A percentile compares a stretch with the other conserved stretches of the same genome.
These are phyloP conservation scores for Lipomyces mesembrius DNA, from an alignment of 805 yeast species.

Conservation along the genomic window DNA sequence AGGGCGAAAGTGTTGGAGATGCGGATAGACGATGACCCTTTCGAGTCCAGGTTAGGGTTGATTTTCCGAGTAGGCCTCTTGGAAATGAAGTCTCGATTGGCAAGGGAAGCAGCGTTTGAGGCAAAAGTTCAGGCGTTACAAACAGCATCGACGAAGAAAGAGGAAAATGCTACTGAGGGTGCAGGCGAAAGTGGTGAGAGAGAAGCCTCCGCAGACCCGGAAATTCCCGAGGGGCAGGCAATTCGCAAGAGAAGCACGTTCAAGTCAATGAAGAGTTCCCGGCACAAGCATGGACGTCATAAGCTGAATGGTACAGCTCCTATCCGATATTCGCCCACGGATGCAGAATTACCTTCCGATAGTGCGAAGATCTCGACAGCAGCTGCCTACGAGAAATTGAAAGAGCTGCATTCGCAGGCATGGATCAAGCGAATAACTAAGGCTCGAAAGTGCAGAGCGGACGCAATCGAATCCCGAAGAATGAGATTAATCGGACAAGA, in stretches of 20 bases:
- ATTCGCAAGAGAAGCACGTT: slow-evolving; percentile 16
- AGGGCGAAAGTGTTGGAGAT: slow-evolving; percentile 62
- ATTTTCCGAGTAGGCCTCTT: slow-evolving; percentile 64
- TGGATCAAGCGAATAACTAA: slow-evolving; percentile 72
- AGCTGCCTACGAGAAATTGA: slow-evolving; percentile 48
- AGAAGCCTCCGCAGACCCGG: background rate
- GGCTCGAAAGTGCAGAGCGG: slow-evolving; percentile 43
- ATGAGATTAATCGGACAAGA: slow-evolving; percentile 49
- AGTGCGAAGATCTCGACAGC: slow-evolving; percentile 41
- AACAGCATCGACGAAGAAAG: slow-evolving; percentile 5
- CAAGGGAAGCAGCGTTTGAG: slow-evolving; percentile 54
- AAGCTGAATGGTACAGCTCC: slow-evolving; percentile 2
- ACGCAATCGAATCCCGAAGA: slow-evolving; percentile 45
- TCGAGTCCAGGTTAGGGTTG: slow-evolving; percentile 72
- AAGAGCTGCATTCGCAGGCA: slow-evolving; percentile 58
- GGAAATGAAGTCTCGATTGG: slow-evolving; percentile 61
- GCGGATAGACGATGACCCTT: slow-evolving; percentile 85
- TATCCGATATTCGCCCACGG: slow-evolving; percentile 35
- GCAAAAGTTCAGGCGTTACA: slow-evolving; percentile 41
- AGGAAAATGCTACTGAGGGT: background rate
- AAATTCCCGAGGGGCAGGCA: background rate
- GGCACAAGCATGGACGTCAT: slow-evolving; percentile 12
- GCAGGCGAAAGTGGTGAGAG: background rate
- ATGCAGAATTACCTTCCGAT: slow-evolving; percentile 34
- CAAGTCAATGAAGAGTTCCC: slow-evolving; percentile 21